These are phyloP conservation scores for Pythium aphanidermatum DNA, from an alignment of 352 stramenopile genomes.

Conservation along the genomic window DNA sequence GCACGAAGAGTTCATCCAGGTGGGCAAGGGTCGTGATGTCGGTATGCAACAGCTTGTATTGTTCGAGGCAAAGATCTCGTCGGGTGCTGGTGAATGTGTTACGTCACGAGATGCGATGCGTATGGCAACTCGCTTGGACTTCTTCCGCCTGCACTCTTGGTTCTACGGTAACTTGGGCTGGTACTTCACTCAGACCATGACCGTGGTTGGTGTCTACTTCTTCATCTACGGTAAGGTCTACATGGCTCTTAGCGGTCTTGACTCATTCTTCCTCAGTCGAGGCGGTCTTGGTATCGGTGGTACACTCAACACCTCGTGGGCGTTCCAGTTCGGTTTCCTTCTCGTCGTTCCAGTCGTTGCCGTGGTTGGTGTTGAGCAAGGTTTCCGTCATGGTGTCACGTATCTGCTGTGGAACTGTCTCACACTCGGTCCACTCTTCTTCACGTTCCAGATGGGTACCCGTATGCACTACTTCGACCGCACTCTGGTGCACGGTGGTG, in stretches of 20 bases:
- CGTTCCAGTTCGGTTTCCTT: slow-evolving; percentile 92
- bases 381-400: slow-evolving; percentile 89
- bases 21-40: slow-evolving; percentile 97
- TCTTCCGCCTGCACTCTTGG: slow-evolving; percentile 95
- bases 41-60: slow-evolving; percentile 98
- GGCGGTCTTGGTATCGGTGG: slow-evolving; percentile 91
- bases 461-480: slow-evolving; percentile 98
- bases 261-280: slow-evolving; percentile 86
- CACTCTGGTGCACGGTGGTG: slow-evolving; percentile 95
- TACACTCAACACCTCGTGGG: slow-evolving; percentile 94
- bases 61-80: slow-evolving; percentile 96
- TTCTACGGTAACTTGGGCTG: slow-evolving; percentile 98
- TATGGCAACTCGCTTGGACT: slow-evolving; percentile 94
- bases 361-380: slow-evolving; percentile 96
- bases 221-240: slow-evolving; percentile 97
- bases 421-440: slow-evolving; percentile 96
- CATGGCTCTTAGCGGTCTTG: slow-evolving; percentile 90
- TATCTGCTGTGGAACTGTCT: slow-evolving; percentile 93
- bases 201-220: slow-evolving; percentile 95
- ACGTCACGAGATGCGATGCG: slow-evolving; percentile 95
- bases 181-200: slow-evolving; percentile 97
- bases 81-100: slow-evolving; percentile 95
- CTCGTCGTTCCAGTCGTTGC: slow-evolving; percentile 96
- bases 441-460: slow-evolving; percentile 99
- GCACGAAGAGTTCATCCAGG: slow-evolving; percentile 79